A percentile compares a stretch with the other conserved stretches of the same genome.
phyloP scores from a whole-genome alignment of 371 early-diverging fungal genomes.

The Blakeslea trispora region DNA sequence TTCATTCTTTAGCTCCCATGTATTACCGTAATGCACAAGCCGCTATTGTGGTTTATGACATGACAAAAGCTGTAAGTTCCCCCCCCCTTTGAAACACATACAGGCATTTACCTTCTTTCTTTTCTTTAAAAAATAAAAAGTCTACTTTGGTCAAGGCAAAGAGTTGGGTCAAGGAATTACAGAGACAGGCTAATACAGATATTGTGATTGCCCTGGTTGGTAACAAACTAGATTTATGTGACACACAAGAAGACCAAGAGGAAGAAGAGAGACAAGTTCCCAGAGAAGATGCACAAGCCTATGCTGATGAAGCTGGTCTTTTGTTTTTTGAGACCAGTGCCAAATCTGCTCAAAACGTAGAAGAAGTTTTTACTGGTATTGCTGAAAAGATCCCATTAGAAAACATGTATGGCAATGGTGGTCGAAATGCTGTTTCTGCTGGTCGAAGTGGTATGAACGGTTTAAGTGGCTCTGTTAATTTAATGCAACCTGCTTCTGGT shows the following conservation, averaged over 20 bases:
- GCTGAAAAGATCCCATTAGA: conserved; percentile 29
- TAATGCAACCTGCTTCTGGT: conserved; percentile 20
- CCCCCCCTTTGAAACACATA: too few relatives aligned
- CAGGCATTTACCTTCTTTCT: background rate
- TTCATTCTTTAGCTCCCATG: conserved; percentile 96
- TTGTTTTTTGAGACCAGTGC: conserved; percentile 89
- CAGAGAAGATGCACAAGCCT: conserved; percentile 76
- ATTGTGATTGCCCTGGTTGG: conserved; percentile 97
- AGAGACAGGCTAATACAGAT: conserved; percentile 91
- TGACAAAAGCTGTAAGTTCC: conserved; percentile 77
- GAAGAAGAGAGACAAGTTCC: conserved; percentile 64
- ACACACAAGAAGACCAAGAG: conserved; percentile 17
- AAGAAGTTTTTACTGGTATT: conserved; percentile 75
- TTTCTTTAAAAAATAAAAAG: conserved; percentile 40
- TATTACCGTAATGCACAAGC: conserved; percentile 98
- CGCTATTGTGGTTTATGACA: conserved; percentile 95
- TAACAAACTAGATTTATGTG: conserved; percentile 87
- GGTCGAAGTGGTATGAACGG: conserved; percentile 15
- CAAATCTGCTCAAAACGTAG: conserved; percentile 82
- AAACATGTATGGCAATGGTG: background rate
- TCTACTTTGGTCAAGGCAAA: conserved; percentile 96
- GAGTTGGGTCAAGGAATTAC: conserved; percentile 98
- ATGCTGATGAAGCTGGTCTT: conserved; percentile 77
- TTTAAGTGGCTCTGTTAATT: conserved; percentile 19
- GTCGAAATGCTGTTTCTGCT: background rate